These are phyloP conservation scores for Pichia sp. DNA, from an alignment of 1,139 yeast species.

Conservation along the genomic window DNA sequence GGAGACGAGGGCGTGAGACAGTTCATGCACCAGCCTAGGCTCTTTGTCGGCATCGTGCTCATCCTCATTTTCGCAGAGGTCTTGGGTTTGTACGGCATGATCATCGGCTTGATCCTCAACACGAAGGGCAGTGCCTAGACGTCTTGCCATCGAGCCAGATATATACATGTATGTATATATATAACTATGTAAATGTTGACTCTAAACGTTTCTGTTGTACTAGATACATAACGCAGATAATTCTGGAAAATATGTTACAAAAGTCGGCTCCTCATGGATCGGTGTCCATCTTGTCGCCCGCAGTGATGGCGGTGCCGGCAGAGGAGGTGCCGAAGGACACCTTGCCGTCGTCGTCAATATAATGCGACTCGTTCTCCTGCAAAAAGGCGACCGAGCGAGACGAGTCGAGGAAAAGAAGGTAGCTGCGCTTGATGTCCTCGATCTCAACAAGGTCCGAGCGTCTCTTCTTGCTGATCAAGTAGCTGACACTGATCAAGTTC, in stretches of 20 bases:
- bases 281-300: constrained; percentile 9
- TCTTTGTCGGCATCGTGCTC: constrained; percentile 90
- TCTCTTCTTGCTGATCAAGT: constrained; percentile 79
- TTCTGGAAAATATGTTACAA: neutral
- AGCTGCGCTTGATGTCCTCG: constrained; percentile 82
- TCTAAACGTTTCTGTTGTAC: neutral
- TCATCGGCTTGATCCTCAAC: constrained; percentile 83
- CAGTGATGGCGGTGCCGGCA: neutral
- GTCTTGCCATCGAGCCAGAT: too few relatives aligned
- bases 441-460: constrained; percentile 69
- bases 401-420: constrained; percentile 81
- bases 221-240: neutral
- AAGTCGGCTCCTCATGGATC: constrained; percentile 4
- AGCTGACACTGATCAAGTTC: constrained; percentile 83
- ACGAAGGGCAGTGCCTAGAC: constrained; percentile 70
- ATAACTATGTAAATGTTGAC: neutral
- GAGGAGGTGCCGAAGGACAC: constrained; percentile 34
- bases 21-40: constrained; percentile 92
- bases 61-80: constrained; percentile 98
- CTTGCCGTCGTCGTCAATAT: constrained; percentile 68
- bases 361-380: constrained; percentile 62
- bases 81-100: constrained; percentile 92
- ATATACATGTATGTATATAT: neutral
- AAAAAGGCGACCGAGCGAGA: constrained; percentile 80
- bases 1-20: constrained; percentile 99